phyloP scores from a whole-genome alignment of 2,329 filamentous ascomycete species.

The Penicillium griseofulvum region DNA sequence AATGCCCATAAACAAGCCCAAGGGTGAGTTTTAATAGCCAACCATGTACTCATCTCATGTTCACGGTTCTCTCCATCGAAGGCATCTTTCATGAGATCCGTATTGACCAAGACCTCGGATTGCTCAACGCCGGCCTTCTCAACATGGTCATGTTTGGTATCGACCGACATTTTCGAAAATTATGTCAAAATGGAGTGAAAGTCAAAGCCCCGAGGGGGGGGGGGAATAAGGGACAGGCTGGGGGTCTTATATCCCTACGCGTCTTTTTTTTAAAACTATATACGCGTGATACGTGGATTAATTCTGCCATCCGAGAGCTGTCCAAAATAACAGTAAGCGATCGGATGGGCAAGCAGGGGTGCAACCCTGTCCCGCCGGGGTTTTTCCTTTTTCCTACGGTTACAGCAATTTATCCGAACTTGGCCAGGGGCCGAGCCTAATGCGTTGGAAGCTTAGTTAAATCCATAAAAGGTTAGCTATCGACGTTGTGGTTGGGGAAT shows the following conservation, averaged over 20 bases:
- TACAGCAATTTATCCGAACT: neutral
- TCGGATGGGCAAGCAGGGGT: neutral
- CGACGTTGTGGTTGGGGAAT: neutral
- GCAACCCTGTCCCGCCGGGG: neutral
- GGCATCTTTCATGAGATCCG: constrained; percentile 43
- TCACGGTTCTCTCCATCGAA: constrained; percentile 47
- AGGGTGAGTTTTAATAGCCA: constrained; percentile 43
- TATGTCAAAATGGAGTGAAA: neutral
- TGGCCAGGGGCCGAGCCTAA: neutral
- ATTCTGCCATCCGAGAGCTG: neutral
- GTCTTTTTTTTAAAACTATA: neutral
- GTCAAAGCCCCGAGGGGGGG: neutral
- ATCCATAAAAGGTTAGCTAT: neutral
- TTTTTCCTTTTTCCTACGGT: neutral
- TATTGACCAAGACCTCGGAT: constrained; percentile 36
- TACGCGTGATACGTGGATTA: constrained; percentile 8
- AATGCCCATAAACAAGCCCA: constrained; percentile 51
- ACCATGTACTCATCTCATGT: constrained; percentile 42
- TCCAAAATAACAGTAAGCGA: neutral
- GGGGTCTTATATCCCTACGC: neutral
- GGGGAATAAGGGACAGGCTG: neutral
- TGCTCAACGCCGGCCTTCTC: constrained; percentile 29
- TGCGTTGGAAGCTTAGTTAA: neutral
- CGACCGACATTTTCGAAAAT: neutral
- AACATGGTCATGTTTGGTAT: neutral